A percentile compares a stretch with the other conserved stretches of the same genome.
Conservation (phyloP, 441 rosid species). For the Gossypium trilobum region DNA sequence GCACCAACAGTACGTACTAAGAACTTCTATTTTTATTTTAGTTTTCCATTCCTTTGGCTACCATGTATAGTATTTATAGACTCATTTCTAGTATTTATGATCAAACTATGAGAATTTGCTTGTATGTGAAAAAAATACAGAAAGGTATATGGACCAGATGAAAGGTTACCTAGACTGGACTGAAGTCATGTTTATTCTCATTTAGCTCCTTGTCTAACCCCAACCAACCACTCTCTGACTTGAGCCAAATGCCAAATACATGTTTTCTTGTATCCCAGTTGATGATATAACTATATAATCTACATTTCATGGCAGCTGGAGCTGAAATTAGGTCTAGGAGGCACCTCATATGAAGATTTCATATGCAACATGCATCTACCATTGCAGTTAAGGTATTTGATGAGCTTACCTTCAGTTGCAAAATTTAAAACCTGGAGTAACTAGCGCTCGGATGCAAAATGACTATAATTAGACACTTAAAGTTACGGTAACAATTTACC, state of each 20-base stretch:
- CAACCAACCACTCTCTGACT: background rate
- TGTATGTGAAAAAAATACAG: background rate
- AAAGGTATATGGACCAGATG: background rate
- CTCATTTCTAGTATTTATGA: background rate
- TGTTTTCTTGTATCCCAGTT: background rate
- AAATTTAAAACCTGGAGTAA: constrained; percentile 7
- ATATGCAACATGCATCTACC: constrained; percentile 74
- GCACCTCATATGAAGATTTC: constrained; percentile 90
- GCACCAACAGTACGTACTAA: constrained; percentile 69
- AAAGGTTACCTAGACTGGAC: background rate
- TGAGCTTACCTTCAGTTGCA: constrained; percentile 9
- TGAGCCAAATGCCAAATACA: background rate
- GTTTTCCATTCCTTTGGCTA: background rate
- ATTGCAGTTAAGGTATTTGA: constrained; percentile 62
- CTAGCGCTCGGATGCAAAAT: background rate
- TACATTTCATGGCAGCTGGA: constrained; percentile 54
- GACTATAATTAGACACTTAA: constrained; percentile 3
- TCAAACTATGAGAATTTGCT: background rate
- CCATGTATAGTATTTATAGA: background rate
- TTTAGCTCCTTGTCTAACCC: background rate
- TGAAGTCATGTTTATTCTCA: background rate
- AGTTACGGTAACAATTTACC: constrained; percentile 9
- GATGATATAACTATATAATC: background rate
- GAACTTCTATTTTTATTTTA: background rate
- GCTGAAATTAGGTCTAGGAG: constrained; percentile 76